Base-by-base conservation (phyloP, 164 flowering plant species). In the Euptelea pleiosperma region DNA sequence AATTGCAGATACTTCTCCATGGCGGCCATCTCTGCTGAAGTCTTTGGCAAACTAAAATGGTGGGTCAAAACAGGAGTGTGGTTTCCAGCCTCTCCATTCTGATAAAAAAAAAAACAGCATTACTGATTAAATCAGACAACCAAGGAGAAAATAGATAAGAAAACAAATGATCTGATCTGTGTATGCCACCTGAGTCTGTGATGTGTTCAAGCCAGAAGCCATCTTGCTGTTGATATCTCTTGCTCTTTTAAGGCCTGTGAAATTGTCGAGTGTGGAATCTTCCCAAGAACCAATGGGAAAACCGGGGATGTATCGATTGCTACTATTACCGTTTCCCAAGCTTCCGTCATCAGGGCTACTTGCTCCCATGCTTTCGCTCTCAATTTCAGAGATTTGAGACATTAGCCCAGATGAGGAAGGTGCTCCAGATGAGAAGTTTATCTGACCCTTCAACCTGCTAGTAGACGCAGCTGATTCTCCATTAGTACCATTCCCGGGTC, bases 21-120 rank as follows among this genome's bases (percentile, higher is more conserved):
- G 15, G 82, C 71, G 2, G 80, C 74, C 69, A 86, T 70, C 50
- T 84, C 89, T 0, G 79, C 60, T 0, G 87, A 69, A 39, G 75
- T 74, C 52, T 72, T 81, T 5, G 93, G 93, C 72, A 86, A 72
- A 66, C 98, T 93, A 69, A 84, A 61, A 62, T 89, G 96, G 55
- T 83, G 98, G 50, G 83, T 55, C 75, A 87, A 69, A 28, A 54
- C 61, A 6, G 80, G 70, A 42, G 73, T 56, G 7, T 67, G 80
- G 30, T 46, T 64, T 61, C 68, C 75, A 50, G 36, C 48, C 6
- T 78, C 83, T 12, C 58, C 71, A 52, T 48, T 73, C 95, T 87
- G 80, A 53, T 70, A 18, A 37, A 24, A 35, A 46, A 25, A 64
- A 6, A 10, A 60, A 22, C 3, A 56, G 18, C 10, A 56, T 8